Conservation (phyloP, 257 asterid species). For the Plectranthus barbatus region DNA sequence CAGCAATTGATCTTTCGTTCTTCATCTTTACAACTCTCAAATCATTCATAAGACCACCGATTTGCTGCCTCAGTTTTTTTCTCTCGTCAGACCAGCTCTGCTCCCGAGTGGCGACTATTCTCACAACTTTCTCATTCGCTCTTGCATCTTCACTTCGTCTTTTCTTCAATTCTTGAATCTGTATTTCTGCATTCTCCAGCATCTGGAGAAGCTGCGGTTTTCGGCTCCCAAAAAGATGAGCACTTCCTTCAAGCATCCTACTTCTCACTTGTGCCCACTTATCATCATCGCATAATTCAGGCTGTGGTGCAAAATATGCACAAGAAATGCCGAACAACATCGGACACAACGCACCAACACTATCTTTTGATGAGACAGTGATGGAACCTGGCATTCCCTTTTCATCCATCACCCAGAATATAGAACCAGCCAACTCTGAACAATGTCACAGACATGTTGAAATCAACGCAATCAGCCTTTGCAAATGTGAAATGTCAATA, state of each 20-base stretch:
- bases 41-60: conserved; percentile 57
- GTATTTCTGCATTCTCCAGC: conserved; percentile 46
- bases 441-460: not conserved
- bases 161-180: conserved; percentile 48
- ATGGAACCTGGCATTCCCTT: conserved; percentile 36
- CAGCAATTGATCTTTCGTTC: conserved; percentile 37
- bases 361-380: conserved; percentile 27
- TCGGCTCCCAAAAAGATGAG: conserved; percentile 51
- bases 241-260: conserved; percentile 60
- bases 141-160: conserved; percentile 74
- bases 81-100: conserved; percentile 77
- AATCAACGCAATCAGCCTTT: conserved; percentile 2
- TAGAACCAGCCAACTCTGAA: conserved; percentile 17
- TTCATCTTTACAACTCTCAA: conserved; percentile 37
- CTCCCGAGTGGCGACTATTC: conserved; percentile 76
- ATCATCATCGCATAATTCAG: conserved; percentile 33
- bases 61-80: conserved; percentile 59
- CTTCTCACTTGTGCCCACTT: conserved; percentile 48
- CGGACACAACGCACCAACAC: conserved; percentile 40
- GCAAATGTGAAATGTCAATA: not conserved
- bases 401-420: conserved; percentile 35
- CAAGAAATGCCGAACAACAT: conserved; percentile 74
- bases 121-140: conserved; percentile 78
- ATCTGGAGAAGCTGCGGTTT: conserved; percentile 32
- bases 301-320: conserved; percentile 60